These are phyloP conservation scores for Didymella keratinophila DNA, from an alignment of 2,329 filamentous ascomycete species.

Conservation along the genomic window DNA sequence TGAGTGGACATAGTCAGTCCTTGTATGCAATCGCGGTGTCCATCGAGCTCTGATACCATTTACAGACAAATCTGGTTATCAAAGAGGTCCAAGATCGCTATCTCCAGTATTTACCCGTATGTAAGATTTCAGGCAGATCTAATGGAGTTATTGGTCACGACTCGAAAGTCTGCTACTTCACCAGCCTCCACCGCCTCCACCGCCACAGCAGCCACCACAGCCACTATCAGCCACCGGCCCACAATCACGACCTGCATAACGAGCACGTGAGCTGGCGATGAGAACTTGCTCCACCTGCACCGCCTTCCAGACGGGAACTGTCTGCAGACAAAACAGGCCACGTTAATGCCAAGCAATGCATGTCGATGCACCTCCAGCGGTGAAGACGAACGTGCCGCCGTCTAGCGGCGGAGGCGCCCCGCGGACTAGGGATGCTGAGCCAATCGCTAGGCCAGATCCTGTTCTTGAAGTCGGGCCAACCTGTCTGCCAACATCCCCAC, in stretches of 20 bases:
- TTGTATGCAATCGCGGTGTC: too few relatives aligned
- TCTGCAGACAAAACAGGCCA: conserved; percentile 10
- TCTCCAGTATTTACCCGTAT: too few relatives aligned
- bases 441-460: conserved; percentile 14
- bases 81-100: too few relatives aligned
- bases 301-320: background rate
- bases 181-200: background rate
- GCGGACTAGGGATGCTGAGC: conserved; percentile 1
- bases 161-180: background rate
- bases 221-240: conserved; percentile 12
- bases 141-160: too few relatives aligned
- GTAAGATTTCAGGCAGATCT: too few relatives aligned
- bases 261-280: background rate
- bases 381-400: conserved; percentile 16
- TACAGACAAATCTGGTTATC: too few relatives aligned
- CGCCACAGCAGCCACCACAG: conserved; percentile 10
- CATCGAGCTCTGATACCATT: too few relatives aligned
- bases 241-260: too few relatives aligned
- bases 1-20: too few relatives aligned
- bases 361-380: conserved; percentile 18
- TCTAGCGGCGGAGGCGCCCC: conserved; percentile 18
- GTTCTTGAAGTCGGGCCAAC: conserved; percentile 10
- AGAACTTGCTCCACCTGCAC: background rate
- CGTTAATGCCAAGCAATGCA: conserved; percentile 15
- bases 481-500: conserved; percentile 19